Base-by-base conservation (phyloP, 2,329 filamentous ascomycete species). In the Alternaria triticina region DNA sequence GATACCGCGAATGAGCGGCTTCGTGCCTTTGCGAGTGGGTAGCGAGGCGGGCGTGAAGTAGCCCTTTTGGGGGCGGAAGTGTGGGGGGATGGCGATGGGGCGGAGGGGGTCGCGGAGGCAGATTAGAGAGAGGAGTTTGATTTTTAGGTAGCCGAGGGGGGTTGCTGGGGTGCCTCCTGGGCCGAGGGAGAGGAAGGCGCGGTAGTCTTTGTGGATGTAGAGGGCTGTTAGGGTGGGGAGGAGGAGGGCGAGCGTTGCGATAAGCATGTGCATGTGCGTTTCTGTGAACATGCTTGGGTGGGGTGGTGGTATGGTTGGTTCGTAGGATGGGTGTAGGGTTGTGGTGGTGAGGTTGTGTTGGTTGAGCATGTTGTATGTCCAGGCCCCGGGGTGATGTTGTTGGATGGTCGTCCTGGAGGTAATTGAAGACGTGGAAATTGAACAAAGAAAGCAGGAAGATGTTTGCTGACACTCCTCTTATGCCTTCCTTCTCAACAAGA, bases 151-250 rank as follows among this genome's bases (percentile, higher is more conserved):
- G 67, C 92, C 93, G 6, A 80, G 67, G 45, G 91, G 86, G 1
- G 91, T 96, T 3, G 89, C 86, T 0, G 93, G 92, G 0, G 91
- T 95, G 62, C 93, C 93, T 23, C 93, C 93, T 0, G 92, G 92
- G 0, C 93, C 93, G 20, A 96, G 88, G 43, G 87, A 87, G 67
- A 95, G 82, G 80, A 93, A 96, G 76, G 90, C 90, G 57, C 84
- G 82, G 80, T 93, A 96, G 82, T 95, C 91, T 74, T 88, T 87
- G 74, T 88, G 87, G 70, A 92, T 79, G 62, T 82, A 73, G 69
- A 75, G 62, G 60, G 75, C 66, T 5, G 72, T 65, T 22, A 74
- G 40, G 56, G 77, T 11, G n/a, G 75, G 72, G 25, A 79, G 63
- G 22, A 68, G 65, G 44, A 78, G 51, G 5, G 64, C 54, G 17